These are phyloP conservation scores for Chlorella sorokiniana DNA, from an alignment of 139 green algal species.

Conservation along the genomic window DNA sequence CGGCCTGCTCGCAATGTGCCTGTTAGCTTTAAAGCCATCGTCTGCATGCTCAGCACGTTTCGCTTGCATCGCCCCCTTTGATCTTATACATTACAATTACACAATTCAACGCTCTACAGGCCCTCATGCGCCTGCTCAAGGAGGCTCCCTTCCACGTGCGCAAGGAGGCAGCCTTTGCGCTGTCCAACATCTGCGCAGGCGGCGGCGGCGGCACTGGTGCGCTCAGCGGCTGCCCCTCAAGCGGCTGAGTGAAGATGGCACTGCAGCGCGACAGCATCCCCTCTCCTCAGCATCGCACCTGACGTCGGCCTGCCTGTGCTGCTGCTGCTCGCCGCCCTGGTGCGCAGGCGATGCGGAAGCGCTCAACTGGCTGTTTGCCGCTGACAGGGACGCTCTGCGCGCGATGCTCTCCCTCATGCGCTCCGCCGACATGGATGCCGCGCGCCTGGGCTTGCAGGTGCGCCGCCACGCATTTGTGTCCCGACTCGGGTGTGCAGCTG, in stretches of 20 bases:
- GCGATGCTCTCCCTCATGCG: constrained; percentile 47
- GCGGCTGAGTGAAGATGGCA: too few relatives aligned
- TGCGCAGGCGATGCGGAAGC: constrained; percentile 10
- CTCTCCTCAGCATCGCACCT: neutral
- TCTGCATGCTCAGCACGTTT: too few relatives aligned
- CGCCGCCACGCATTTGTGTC: neutral
- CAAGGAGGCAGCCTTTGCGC: constrained; percentile 54
- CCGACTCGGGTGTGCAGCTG: neutral
- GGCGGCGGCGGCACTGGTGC: constrained; percentile 34
- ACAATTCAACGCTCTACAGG: too few relatives aligned
- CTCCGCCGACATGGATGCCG: constrained; percentile 51
- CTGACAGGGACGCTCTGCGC: constrained; percentile 29
- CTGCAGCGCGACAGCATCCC: neutral
- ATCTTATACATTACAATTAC: too few relatives aligned
- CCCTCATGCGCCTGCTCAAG: constrained; percentile 42
- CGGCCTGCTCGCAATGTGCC: neutral
- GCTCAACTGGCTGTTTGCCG: constrained; percentile 46
- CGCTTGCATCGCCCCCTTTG: too few relatives aligned
- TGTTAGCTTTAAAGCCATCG: too few relatives aligned
- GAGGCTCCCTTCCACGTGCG: constrained; percentile 51
- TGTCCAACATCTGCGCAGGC: constrained; percentile 53
- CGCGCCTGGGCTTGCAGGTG: constrained; percentile 44
- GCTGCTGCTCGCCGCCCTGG: neutral
- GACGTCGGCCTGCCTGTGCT: neutral
- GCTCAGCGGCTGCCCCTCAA: neutral